These are phyloP conservation scores for Cyberlindnera petersonii DNA, from an alignment of 805 yeast genomes.

Conservation along the genomic window DNA sequence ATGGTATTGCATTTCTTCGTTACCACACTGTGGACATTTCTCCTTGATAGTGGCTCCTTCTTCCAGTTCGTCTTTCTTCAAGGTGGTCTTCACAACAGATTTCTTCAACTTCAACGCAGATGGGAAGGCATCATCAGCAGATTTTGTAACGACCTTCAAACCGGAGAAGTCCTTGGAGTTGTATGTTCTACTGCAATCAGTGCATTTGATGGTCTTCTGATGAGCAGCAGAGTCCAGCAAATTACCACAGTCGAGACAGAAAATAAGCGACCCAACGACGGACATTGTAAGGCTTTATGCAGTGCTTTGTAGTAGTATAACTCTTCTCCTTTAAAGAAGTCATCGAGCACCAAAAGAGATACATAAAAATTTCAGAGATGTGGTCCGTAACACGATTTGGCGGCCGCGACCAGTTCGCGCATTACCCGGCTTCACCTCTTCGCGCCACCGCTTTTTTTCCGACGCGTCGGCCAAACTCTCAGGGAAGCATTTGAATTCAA, in stretches of 20 bases:
- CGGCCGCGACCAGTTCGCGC: not conserved
- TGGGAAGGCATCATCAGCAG: slow-evolving; percentile 93
- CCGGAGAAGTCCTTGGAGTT: slow-evolving; percentile 56
- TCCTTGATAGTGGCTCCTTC: slow-evolving; percentile 98
- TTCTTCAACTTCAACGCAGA: slow-evolving; percentile 74
- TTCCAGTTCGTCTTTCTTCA: slow-evolving; percentile 72
- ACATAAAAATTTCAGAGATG: slow-evolving; percentile 4
- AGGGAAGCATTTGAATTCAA: not conserved
- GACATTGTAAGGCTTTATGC: slow-evolving; percentile 57
- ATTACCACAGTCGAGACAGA: slow-evolving; percentile 91
- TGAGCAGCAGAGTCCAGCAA: slow-evolving; percentile 62
- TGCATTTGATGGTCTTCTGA: slow-evolving; percentile 51
- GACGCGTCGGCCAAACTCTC: slow-evolving; percentile 8
- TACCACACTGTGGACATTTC: slow-evolving; percentile 97
- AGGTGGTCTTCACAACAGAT: slow-evolving; percentile 84
- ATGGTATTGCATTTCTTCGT: slow-evolving; percentile 97
- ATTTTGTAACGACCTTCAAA: slow-evolving; percentile 80
- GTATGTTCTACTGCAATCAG: slow-evolving; percentile 42
- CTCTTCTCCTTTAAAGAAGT: not conserved
- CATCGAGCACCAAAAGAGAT: not conserved
- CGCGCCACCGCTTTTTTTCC: slow-evolving; percentile 1
- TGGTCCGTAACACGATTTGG: slow-evolving; percentile 6
- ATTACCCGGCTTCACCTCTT: not conserved
- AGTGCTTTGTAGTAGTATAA: not conserved
- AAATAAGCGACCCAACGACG: slow-evolving; percentile 90